Evolutionary conservation across 345 rosid species (phyloP).

Genomic region (Moricandia moricandioides): DNA sequence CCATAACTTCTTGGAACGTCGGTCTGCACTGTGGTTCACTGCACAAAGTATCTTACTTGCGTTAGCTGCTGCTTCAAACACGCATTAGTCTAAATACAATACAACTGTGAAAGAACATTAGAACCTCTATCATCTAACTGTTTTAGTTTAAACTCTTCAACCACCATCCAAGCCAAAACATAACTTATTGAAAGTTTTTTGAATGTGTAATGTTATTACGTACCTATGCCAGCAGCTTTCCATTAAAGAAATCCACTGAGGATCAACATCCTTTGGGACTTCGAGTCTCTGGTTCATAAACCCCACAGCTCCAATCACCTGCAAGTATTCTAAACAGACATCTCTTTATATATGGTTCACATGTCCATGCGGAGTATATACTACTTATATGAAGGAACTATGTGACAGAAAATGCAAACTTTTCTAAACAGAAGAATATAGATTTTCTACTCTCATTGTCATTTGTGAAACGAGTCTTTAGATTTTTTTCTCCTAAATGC

Average conservation of each 20-base stretch:
- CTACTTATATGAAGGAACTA: neutral
- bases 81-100: neutral
- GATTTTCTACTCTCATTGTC: neutral
- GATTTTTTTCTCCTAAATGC: neutral
- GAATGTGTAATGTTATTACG: constrained; percentile 18
- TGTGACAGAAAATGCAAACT: neutral
- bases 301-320: constrained; percentile 98
- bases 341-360: constrained; percentile 29
- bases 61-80: constrained; percentile 9
- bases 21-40: constrained; percentile 81
- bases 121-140: constrained; percentile 8
- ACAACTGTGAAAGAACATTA: neutral
- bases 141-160: neutral
- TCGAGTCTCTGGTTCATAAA: constrained; percentile 90
- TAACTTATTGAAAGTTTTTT: neutral
- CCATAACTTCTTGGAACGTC: constrained; percentile 81
- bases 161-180: neutral
- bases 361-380: neutral
- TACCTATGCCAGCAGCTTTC: constrained; percentile 96
- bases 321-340: constrained; percentile 39
- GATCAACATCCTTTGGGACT: constrained; percentile 72
- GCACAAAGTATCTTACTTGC: constrained; percentile 26
- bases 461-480: neutral
- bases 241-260: constrained; percentile 73
- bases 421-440: neutral